A percentile compares a stretch with the other conserved stretches of the same genome.
phyloP scores from a whole-genome alignment of 768 basidiomycete species.

The Podaxis sp. region DNA sequence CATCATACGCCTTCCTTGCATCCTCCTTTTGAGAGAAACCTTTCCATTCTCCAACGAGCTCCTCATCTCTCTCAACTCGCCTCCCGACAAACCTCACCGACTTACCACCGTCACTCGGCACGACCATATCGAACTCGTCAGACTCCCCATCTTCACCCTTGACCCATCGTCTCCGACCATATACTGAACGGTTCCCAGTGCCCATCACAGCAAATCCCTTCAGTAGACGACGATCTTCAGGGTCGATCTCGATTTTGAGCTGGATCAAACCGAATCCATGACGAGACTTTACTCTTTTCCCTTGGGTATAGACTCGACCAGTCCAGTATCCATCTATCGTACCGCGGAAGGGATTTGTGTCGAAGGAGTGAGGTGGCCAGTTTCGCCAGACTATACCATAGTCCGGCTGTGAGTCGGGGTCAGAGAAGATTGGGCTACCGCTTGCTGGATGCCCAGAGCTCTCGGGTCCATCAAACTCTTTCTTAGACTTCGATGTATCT shows the following conservation, averaged over 20 bases:
- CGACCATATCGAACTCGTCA: conserved; percentile 1
- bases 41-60: conserved; percentile 7
- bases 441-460: not conserved
- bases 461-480: not conserved
- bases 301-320: not conserved
- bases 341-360: not conserved
- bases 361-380: conserved; percentile 12
- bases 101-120: conserved; percentile 5
- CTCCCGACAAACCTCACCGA: conserved; percentile 5
- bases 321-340: not conserved
- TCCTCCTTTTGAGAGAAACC: not conserved
- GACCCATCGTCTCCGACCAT: not conserved
- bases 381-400: not conserved
- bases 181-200: not conserved
- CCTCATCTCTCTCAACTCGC: not conserved
- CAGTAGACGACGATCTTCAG: not conserved
- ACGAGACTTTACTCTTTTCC: not conserved
- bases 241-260: not conserved
- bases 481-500: not conserved
- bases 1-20: not conserved
- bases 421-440: not conserved
- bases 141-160: not conserved
- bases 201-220: not conserved
- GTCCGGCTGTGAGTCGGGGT: not conserved
- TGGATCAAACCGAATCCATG: not conserved